Base-by-base conservation (phyloP, 1,284 basidiomycete genomes). In the Sanguinoderma infundibulare region DNA sequence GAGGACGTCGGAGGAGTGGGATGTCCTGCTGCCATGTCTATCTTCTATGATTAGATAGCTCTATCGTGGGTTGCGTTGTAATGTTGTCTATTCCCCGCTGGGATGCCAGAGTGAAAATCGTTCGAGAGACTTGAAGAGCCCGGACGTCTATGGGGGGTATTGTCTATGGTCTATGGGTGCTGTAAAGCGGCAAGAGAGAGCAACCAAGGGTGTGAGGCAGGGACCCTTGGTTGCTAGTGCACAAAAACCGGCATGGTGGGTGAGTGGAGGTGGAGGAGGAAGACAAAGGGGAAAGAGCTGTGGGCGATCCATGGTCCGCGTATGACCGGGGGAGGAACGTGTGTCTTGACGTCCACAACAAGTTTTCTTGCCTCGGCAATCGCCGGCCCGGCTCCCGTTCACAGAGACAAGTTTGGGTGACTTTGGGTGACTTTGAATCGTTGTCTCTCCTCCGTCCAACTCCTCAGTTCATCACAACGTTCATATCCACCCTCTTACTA, bases 1-100 rank as follows among this genome's bases (percentile, higher is more conserved):
- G 75, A 76, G 9, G 74, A 59, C 0, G 82, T 81, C 3, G 85
- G 84, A 20, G 77, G 53, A 15, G 67, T 62, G 22, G 60, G 63
- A 28, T 36, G 58, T 15, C 58, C 34, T 38, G 36, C n/a, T 5
- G 53, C 46, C 63, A 62, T 65, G 55, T 60, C 56, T 59, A 62
- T 61, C 57, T 57, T 58, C 49, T 55, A 60, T 46, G 28, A n/a
- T n/a, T 15, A 28, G 39, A 24, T 36, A 60, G 44, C 9, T 60
- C 42, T 53, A 55, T 32, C 22, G 20, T 59, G 24, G 49, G 46
- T 42, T 22, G 49, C 20, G 32, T 32, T 32, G 32, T 32, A 34
- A 34, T 24, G 32, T 59, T 17, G 39, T 52, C 39, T 40, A 26
- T 20, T 57, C 38, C 53, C 17, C 52, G 44, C 12, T 28, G 49